A percentile compares a stretch with the other conserved stretches of the same genome.
These are phyloP conservation scores for Centrapalus pauciflorus DNA, from an alignment of 129 eudicot species.

Conservation along the genomic window DNA sequence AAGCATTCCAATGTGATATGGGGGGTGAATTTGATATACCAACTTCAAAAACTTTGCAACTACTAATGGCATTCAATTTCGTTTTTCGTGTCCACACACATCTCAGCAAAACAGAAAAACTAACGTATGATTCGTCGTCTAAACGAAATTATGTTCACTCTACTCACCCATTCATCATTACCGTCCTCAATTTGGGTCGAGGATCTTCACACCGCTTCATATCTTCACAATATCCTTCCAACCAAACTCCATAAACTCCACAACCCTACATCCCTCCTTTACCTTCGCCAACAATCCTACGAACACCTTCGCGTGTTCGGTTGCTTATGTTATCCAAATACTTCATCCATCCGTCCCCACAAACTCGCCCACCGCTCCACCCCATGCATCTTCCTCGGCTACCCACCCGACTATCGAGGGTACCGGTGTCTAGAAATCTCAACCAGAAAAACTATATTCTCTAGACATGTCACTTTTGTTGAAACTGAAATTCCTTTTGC, in stretches of 20 bases:
- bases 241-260: background rate
- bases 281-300: background rate
- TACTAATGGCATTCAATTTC: too few species aligned
- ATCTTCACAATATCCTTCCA: background rate
- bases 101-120: background rate
- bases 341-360: background rate
- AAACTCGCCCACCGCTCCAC: background rate
- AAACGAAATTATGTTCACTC: background rate
- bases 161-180: background rate
- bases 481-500: background rate
- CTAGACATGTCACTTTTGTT: background rate
- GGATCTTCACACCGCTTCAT: background rate
- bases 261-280: background rate
- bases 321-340: background rate
- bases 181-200: background rate
- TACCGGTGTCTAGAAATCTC: background rate
- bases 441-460: background rate
- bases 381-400: slow-evolving; percentile 1
- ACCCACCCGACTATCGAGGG: background rate
- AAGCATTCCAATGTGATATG: slow-evolving; percentile 1
- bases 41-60: background rate
- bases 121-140: background rate
- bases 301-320: background rate
- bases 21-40: background rate
- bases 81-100: too few species aligned